Evolutionary conservation across 345 rosid genomes (phyloP), one percentile per base, ranked within the genome.

Genomic region (Corchorus capsularis): DNA sequence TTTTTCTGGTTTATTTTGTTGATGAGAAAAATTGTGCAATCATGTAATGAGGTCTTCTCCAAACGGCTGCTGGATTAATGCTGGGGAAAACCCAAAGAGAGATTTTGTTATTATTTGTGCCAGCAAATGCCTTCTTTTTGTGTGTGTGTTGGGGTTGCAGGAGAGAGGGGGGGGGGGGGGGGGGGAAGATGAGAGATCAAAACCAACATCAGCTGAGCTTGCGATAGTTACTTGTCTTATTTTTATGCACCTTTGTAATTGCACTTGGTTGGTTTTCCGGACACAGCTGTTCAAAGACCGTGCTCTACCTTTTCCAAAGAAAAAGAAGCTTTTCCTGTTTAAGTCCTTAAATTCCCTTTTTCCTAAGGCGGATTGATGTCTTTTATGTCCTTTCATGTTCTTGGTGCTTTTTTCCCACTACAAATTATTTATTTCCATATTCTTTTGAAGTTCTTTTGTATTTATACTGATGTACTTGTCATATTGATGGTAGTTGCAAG

Each of bases 371-470:
- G 37, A 8, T 41, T 43, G 7, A 20, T 46, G 11, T 63, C 69
- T 49, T 17, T 63, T 17, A 63, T 12, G 39, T 16, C 49, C 49
- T 67, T 67, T 47, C 39, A 67, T 67, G n/a, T 67, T 67, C 39
- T 11, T 13, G 13, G 19, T 4, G 0, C 6, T 15, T 35, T 34
- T 39, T 46, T 47, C 19, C 20, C 19, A 22, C 54, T 22, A 8
- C 5, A 47, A 47, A 27, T 68, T 68, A 15, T 54, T 68, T 27
- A 49, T 47, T 68, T 68, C 72, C 32, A 22, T 1, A 13, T 14
- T 49, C 56, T 47, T 69, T 15, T 52, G 8, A n/a, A n/a, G 32
- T 70, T 53, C 13, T n/a, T 53, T 16, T n/a, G 61, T 10, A 10
- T 60, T 35, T 22, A 8, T 9, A 14, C 20, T 57, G 46, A 69